Conservation (phyloP, 306 rosid species). For the Fragaria nilgerrensis region DNA sequence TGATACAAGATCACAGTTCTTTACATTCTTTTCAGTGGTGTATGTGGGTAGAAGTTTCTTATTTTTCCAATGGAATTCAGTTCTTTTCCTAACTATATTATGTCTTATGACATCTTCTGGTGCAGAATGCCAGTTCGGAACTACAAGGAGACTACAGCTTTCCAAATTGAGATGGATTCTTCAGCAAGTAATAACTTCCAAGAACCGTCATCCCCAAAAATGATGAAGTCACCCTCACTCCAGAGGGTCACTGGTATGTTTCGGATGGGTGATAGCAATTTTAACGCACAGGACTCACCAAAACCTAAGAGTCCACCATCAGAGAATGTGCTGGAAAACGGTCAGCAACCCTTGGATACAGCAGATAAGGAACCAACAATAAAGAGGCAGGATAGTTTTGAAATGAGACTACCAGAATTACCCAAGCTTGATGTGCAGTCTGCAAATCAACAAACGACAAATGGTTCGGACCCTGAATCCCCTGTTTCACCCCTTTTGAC, state of each 20-base stretch:
- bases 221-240: slow-evolving; percentile 89
- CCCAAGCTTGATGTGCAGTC: slow-evolving; percentile 94
- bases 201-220: slow-evolving; percentile 96
- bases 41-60: not conserved
- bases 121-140: slow-evolving; percentile 91
- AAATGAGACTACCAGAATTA: slow-evolving; percentile 88
- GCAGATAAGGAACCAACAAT: slow-evolving; percentile 85
- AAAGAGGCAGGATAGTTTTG: slow-evolving; percentile 93
- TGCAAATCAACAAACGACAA: slow-evolving; percentile 58
- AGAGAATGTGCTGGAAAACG: slow-evolving; percentile 80
- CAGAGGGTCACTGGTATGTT: slow-evolving; percentile 70
- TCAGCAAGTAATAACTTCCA: slow-evolving; percentile 80
- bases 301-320: slow-evolving; percentile 79
- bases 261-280: slow-evolving; percentile 63
- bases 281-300: slow-evolving; percentile 83
- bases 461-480: slow-evolving; percentile 97
- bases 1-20: slow-evolving; percentile 24
- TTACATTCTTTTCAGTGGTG: slow-evolving; percentile 1
- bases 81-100: not conserved
- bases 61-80: not conserved
- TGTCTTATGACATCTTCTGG: slow-evolving; percentile 6
- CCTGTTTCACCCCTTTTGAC: slow-evolving; percentile 94
- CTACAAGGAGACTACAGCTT: slow-evolving; percentile 84
- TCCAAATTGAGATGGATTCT: slow-evolving; percentile 97
- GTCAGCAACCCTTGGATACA: slow-evolving; percentile 70